Conservation (phyloP, 805 yeast species). For the Priceomyces fermenticarens region DNA sequence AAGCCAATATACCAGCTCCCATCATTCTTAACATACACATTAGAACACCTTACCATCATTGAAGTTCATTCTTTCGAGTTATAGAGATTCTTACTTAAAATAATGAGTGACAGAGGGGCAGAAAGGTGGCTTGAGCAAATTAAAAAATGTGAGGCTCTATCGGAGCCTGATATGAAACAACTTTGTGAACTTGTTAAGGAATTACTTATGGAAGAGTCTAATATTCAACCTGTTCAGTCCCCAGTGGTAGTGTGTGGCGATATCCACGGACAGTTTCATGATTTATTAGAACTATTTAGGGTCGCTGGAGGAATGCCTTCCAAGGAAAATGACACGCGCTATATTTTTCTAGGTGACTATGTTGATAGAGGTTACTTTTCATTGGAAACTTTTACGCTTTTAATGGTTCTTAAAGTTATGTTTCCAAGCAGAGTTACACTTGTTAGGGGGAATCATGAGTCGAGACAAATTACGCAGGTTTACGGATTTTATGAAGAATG, state of each 20-base stretch:
- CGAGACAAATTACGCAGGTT: slow-evolving; percentile 97
- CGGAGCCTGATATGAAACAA: slow-evolving; percentile 94
- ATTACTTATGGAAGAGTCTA: slow-evolving; percentile 91
- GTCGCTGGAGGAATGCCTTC: slow-evolving; percentile 92
- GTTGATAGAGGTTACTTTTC: slow-evolving; percentile 98
- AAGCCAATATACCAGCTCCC: too few relatives aligned
- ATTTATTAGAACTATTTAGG: slow-evolving; percentile 82
- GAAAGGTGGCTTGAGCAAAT: slow-evolving; percentile 96
- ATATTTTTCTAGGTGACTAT: slow-evolving; percentile 90
- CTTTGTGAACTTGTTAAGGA: slow-evolving; percentile 94
- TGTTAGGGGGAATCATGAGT: slow-evolving; percentile 97
- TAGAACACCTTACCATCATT: too few relatives aligned
- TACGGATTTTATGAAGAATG: slow-evolving; percentile 98
- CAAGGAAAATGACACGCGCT: slow-evolving; percentile 59
- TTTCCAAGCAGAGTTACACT: slow-evolving; percentile 82
- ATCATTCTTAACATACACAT: too few relatives aligned
- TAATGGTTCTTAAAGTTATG: slow-evolving; percentile 90
- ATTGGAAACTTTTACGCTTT: slow-evolving; percentile 86
- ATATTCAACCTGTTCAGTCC: slow-evolving; percentile 87
- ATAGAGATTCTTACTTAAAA: too few relatives aligned
- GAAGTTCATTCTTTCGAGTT: too few relatives aligned
- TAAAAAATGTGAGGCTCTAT: slow-evolving; percentile 81
- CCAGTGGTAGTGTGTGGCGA: slow-evolving; percentile 98
- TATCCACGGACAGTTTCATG: slow-evolving; percentile 98
- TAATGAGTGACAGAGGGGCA: slow-evolving; percentile 76